These are phyloP conservation scores for Colletotrichum chrysophilum DNA, from an alignment of 2,329 filamentous ascomycete genomes.

Conservation along the genomic window DNA sequence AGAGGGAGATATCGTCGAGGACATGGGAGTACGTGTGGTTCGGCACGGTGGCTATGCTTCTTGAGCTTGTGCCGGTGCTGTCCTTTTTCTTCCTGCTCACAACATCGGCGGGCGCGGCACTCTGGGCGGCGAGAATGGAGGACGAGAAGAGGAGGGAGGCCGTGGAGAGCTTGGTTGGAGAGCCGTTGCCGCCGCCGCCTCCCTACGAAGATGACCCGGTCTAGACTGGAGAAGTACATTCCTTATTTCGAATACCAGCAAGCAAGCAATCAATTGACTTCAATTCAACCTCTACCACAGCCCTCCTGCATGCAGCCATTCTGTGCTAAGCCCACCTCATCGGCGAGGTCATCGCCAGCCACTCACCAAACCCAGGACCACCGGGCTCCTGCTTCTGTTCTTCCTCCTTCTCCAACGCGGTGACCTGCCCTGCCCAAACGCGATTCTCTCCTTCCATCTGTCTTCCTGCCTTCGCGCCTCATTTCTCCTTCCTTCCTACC, in stretches of 20 bases:
- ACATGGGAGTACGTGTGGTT: slow-evolving; percentile 93
- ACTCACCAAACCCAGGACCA: neutral
- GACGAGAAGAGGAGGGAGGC: slow-evolving; percentile 44
- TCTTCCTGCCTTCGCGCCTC: neutral
- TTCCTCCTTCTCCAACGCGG: neutral
- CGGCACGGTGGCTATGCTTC: slow-evolving; percentile 79
- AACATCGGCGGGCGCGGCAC: slow-evolving; percentile 80
- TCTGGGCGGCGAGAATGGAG: slow-evolving; percentile 87
- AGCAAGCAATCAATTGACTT: neutral
- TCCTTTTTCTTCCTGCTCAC: slow-evolving; percentile 97
- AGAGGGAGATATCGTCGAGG: slow-evolving; percentile 69
- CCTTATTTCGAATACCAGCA: neutral
- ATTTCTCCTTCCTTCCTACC: neutral
- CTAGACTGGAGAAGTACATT: slow-evolving; percentile 4
- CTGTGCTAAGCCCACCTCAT: neutral
- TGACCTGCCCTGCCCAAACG: neutral
- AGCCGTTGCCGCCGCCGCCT: slow-evolving; percentile 36
- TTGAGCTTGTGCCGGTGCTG: slow-evolving; percentile 87
- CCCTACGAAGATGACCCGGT: slow-evolving; percentile 43
- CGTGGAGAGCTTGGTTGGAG: slow-evolving; percentile 24
- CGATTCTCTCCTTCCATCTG: neutral
- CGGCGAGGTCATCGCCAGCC: neutral
- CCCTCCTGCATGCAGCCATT: neutral
- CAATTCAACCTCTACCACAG: neutral
- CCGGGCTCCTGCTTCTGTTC: neutral